Conservation (phyloP, 2,329 filamentous ascomycete genomes). For the Hypoxylon sp. region DNA sequence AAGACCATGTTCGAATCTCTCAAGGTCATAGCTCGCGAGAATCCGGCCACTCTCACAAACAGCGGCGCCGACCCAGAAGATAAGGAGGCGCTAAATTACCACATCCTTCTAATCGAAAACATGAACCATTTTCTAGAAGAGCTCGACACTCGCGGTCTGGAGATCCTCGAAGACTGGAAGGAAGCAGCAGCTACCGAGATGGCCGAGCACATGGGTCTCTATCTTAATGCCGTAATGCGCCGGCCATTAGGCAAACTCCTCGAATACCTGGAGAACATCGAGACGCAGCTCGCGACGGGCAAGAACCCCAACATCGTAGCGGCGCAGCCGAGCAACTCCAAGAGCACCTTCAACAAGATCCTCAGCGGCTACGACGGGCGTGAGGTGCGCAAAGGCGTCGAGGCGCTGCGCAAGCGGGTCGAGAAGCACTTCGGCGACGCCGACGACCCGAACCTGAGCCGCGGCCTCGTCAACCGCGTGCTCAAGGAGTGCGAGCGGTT, state of each 20-base stretch:
- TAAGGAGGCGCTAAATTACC: constrained; percentile 96
- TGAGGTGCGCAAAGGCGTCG: constrained; percentile 90
- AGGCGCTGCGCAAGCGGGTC: constrained; percentile 87
- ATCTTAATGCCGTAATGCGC: constrained; percentile 88
- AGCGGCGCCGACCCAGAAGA: constrained; percentile 76
- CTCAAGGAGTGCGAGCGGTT: constrained; percentile 71
- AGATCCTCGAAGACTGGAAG: constrained; percentile 85
- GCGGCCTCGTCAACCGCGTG: constrained; percentile 68
- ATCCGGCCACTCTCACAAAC: constrained; percentile 61
- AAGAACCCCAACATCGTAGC: constrained; percentile 75
- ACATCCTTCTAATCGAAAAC: constrained; percentile 97
- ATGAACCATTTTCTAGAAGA: constrained; percentile 98
- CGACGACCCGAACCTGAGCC: constrained; percentile 76
- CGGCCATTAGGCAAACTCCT: constrained; percentile 89
- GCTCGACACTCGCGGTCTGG: constrained; percentile 78
- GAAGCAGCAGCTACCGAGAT: constrained; percentile 82
- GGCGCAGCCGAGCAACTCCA: constrained; percentile 83
- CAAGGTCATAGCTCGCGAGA: constrained; percentile 88
- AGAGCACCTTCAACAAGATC: constrained; percentile 86
- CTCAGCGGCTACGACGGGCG: constrained; percentile 82
- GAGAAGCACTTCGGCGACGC: constrained; percentile 97
- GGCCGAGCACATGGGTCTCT: constrained; percentile 86
- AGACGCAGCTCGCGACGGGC: constrained; percentile 73
- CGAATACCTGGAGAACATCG: constrained; percentile 91
- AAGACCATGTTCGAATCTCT: constrained; percentile 97